Conservation (phyloP, 1,139 yeast species). For the Candida sanyaensis region DNA sequence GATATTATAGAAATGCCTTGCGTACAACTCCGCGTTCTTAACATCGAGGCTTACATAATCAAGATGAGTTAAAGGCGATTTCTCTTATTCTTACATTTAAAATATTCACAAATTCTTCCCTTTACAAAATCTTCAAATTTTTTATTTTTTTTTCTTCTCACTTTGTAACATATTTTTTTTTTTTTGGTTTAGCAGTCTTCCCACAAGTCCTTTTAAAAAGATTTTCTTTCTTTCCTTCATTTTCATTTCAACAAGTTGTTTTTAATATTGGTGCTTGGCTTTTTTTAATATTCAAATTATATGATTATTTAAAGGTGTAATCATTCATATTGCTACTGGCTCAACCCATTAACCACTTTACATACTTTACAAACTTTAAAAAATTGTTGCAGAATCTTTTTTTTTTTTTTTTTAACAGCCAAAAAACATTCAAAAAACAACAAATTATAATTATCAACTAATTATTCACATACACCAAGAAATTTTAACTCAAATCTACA, state of each 20-base stretch:
- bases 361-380: background rate
- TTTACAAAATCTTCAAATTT: background rate
- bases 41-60: background rate
- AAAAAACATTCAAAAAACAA: background rate
- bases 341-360: slow-evolving; percentile 1
- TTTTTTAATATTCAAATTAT: background rate
- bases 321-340: background rate
- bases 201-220: background rate
- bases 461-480: background rate
- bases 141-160: background rate
- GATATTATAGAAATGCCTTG: background rate
- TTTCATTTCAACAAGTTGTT: too few relatives aligned
- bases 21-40: background rate
- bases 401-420: slow-evolving; percentile 4
- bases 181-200: background rate
- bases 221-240: too few relatives aligned
- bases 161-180: background rate
- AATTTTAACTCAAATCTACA: too few relatives aligned
- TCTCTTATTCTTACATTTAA: background rate
- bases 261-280: too few relatives aligned
- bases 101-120: background rate
- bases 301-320: background rate
- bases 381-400: slow-evolving; percentile 1
- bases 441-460: slow-evolving; percentile 1
- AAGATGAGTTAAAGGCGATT: background rate